phyloP scores from a whole-genome alignment of 257 asterid species.

The Nicotiana otophora region DNA sequence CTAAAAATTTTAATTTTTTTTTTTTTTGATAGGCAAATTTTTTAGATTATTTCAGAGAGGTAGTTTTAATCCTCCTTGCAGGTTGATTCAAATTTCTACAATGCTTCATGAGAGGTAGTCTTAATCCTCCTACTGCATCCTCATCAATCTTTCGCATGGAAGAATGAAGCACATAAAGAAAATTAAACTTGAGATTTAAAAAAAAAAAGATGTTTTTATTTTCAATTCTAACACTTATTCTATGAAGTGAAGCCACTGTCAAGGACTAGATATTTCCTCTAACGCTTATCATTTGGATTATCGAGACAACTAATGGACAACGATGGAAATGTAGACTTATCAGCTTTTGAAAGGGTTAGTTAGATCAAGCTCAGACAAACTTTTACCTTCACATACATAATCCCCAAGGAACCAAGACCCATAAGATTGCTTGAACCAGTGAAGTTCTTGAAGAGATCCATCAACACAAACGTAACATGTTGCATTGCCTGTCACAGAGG shows the following conservation, averaged over 20 bases:
- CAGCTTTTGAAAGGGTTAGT: background rate
- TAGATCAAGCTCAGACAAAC: constrained; percentile 1
- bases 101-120: background rate
- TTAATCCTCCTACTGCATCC: background rate
- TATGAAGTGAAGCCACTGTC: background rate
- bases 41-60: background rate
- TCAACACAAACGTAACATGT: constrained; percentile 48
- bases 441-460: constrained; percentile 69
- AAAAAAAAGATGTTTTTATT: background rate
- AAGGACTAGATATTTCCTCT: background rate
- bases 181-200: background rate
- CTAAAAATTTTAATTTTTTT: background rate
- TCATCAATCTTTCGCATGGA: background rate
- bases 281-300: background rate
- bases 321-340: background rate
- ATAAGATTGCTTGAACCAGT: constrained; percentile 82
- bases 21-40: background rate
- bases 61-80: background rate
- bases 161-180: background rate
- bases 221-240: background rate
- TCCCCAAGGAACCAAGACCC: constrained; percentile 99
- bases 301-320: background rate
- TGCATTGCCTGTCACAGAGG: constrained; percentile 44
- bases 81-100: background rate
- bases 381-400: constrained; percentile 81